Percentiles rank a stretch among this genome's conserved stretches.
Conservation (phyloP, 805 yeast species). For the Saccharomyces cerevisiae region DNA sequence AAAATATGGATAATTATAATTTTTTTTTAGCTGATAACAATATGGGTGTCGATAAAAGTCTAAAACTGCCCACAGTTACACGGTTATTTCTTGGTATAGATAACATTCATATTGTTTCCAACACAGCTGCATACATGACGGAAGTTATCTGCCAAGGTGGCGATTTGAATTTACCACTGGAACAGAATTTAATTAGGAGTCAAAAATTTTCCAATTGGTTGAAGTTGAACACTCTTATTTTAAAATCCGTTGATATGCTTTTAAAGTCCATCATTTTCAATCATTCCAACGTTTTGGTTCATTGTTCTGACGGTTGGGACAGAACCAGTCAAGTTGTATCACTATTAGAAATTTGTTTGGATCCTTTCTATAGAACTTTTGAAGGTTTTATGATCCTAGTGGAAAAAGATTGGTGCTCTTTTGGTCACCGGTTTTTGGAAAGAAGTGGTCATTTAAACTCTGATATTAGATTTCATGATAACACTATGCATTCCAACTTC, state of each 20-base stretch:
- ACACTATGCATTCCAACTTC: constrained; percentile 12
- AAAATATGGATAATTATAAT: constrained; percentile 78
- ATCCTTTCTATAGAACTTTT: constrained; percentile 80
- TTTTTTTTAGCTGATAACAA: constrained; percentile 35
- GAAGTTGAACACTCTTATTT: constrained; percentile 54
- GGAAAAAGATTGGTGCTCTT: constrained; percentile 93
- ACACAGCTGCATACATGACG: constrained; percentile 57
- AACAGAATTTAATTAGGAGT: constrained; percentile 46
- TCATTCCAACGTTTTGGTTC: constrained; percentile 74
- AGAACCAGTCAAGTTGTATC: constrained; percentile 86
- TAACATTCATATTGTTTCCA: constrained; percentile 92
- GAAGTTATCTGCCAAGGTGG: constrained; percentile 54
- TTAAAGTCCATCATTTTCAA: constrained; percentile 76
- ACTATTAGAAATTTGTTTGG: constrained; percentile 75
- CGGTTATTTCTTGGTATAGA: constrained; percentile 85
- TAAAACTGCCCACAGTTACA: constrained; percentile 21
- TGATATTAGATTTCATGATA: constrained; percentile 42
- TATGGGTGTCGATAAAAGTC: not conserved
- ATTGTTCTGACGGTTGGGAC: constrained; percentile 99
- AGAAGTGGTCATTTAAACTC: constrained; percentile 68
- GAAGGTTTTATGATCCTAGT: constrained; percentile 80
- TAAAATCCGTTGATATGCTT: constrained; percentile 70
- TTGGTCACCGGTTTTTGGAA: constrained; percentile 85
- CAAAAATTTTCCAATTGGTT: constrained; percentile 61
- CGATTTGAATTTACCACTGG: constrained; percentile 48